Base-by-base conservation (phyloP, 2,329 filamentous ascomycete genomes). In the Zasmidium citrigriseum region DNA sequence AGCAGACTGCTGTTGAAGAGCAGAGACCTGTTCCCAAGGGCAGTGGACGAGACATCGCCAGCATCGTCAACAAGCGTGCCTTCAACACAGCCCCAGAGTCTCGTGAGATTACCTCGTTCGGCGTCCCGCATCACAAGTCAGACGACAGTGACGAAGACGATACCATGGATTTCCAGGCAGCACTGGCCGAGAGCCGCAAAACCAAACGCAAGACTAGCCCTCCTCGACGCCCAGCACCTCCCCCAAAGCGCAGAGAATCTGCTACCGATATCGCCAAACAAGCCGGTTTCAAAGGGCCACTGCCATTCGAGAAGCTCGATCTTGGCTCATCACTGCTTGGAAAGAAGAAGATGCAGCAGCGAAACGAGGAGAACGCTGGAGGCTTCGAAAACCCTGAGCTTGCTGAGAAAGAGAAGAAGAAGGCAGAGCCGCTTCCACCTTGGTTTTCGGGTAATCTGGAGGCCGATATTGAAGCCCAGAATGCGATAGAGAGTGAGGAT, bases 221-320 rank as follows among this genome's bases (percentile, higher is more conserved):
- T 16, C 54, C 60, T 5, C 65, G 50, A 21, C 61, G 54, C 23
- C 61, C 56, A 27, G 53, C 57, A 20, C 46, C 46, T 14, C 64
- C 72, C 23, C 69, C 73, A 3, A 68, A 77, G 2, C 68, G 75
- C n/a, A 72, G 46, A n/a, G 54, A 68, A 20, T 52, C 59, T 23
- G 53, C 62, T 12, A 62, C 55, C 10, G 59, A 64, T 14, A 59
- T 67, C 20, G 65, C 81, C 10, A 86, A 84, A 51, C 79, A 82
- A 65, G 80, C 85, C 52, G 76, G 67, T 18, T 89, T 96, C 69
- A 85, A 85, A 64, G 93, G 93, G 0, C 91, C 93, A 0, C 75
- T 99, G 4, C 95, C 95, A 0, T 99, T 99, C 69, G 92, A 96
- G 66, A 93, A 83, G 52, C 76, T 88, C 5, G 82, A 91, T 69